phyloP scores from a whole-genome alignment of 2,329 filamentous ascomycete species.

The Phaeophleospora eucalypticola region DNA sequence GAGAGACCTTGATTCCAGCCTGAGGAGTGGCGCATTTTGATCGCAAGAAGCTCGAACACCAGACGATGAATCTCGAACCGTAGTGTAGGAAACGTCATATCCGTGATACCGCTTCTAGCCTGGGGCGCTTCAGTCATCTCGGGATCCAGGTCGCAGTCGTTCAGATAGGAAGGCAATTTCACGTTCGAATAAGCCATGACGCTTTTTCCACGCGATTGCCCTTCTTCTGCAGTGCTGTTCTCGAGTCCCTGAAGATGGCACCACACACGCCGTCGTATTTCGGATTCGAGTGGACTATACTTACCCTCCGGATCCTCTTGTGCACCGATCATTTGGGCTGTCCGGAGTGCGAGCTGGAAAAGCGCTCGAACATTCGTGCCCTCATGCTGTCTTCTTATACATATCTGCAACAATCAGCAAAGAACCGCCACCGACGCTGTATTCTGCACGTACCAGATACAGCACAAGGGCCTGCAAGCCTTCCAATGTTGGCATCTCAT shows the following conservation, averaged over 20 bases:
- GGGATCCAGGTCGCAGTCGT: conserved; percentile 26
- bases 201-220: conserved; percentile 15
- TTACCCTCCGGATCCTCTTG: conserved; percentile 16
- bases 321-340: conserved; percentile 19
- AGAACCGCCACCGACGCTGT: too few relatives aligned
- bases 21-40: conserved; percentile 9
- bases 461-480: conserved; percentile 21
- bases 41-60: conserved; percentile 15
- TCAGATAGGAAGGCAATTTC: conserved; percentile 23
- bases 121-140: conserved; percentile 15
- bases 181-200: conserved; percentile 22
- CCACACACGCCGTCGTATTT: conserved; percentile 23
- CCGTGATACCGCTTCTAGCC: conserved; percentile 21
- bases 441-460: conserved; percentile 16
- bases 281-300: conserved; percentile 18
- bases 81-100: conserved; percentile 22
- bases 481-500: conserved; percentile 19
- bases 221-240: conserved; percentile 25
- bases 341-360: conserved; percentile 19
- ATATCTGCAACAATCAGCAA: conserved; percentile 13
- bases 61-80: conserved; percentile 24
- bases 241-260: conserved; percentile 25
- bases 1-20: neutral
- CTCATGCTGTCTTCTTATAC: conserved; percentile 16
- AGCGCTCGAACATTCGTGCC: conserved; percentile 15